Evolutionary conservation across 306 rosid genomes (phyloP).

Genomic region (Cicer bijugum): DNA sequence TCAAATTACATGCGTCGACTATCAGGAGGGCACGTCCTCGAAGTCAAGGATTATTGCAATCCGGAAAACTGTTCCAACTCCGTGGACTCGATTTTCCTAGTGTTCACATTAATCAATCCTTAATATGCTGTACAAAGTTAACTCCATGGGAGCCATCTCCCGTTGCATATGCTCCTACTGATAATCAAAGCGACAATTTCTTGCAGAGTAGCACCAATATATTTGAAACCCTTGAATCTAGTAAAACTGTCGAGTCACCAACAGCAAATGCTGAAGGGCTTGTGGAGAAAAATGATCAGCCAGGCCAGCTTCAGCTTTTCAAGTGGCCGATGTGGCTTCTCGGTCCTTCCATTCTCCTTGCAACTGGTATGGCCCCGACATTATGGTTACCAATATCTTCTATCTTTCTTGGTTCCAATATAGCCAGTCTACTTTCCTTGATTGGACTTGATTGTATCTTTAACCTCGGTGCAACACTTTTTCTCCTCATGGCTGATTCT

Average conservation of each 20-base stretch:
- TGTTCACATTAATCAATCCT: constrained; percentile 46
- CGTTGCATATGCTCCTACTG: constrained; percentile 56
- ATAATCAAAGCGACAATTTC: constrained; percentile 49
- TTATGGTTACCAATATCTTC: constrained; percentile 88
- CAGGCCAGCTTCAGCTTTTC: constrained; percentile 59
- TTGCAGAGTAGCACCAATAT: constrained; percentile 58
- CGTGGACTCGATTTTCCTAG: constrained; percentile 42
- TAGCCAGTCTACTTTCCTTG: constrained; percentile 85
- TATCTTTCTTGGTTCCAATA: constrained; percentile 76
- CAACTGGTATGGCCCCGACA: constrained; percentile 85
- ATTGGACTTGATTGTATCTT: constrained; percentile 89
- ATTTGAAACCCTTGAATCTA: constrained; percentile 63
- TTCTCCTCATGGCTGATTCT: constrained; percentile 94
- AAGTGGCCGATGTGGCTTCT: constrained; percentile 95
- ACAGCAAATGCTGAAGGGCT: constrained; percentile 47
- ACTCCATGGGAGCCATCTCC: constrained; percentile 79
- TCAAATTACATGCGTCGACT: constrained; percentile 41
- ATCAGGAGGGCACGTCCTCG: constrained; percentile 41
- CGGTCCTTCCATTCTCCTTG: constrained; percentile 82
- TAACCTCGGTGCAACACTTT: constrained; percentile 87
- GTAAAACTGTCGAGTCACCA: constrained; percentile 50
- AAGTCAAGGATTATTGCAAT: constrained; percentile 47
- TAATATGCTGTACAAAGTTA: constrained; percentile 62
- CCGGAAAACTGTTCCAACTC: constrained; percentile 48
- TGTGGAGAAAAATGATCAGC: constrained; percentile 48